Evolutionary conservation across 2,329 filamentous ascomycete species (phyloP), one percentile per base, ranked within the genome.

Genomic region (Colletotrichum somersetense): DNA sequence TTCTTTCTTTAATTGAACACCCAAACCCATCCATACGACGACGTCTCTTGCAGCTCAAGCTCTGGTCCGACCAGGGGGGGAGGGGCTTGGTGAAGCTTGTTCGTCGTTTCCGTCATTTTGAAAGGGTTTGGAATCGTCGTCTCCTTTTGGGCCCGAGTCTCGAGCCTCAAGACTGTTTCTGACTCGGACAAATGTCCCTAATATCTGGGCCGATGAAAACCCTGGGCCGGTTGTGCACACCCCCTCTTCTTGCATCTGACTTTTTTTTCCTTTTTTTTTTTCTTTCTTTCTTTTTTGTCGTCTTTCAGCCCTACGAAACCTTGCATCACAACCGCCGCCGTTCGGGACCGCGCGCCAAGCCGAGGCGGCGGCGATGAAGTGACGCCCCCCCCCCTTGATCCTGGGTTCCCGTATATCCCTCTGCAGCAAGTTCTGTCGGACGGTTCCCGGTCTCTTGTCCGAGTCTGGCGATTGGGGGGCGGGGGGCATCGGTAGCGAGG

Each of bases 271-370:
- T 30, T 30, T 5, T 30, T 30, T 5, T 30, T 38, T 10, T 8
- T 20, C 52, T 26, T 33, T 35, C 23, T 50, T 20, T 23, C 42
- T 23, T 10, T n/a, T 30, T 10, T 3, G 0, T 46, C 44, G 42
- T 46, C 20, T 4, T 59, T 68, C 65, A 68, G 69, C 69, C 69
- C 69, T 71, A 71, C 65, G 46, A 57, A 30, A 30, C 64, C 58
- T 18, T 53, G 68, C 11, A 62, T 35, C 35, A 20, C 64, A 6
- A 46, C 38, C 48, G 16, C n/a, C n/a, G 16, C 33, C 46, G n/a
- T 20, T 33, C 44, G 48, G 58, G 58, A 50, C 58, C 50, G 63
- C 56, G 67, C 68, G 57, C 52, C 50, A 59, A 56, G 56, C 33
- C 16, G 14, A 33, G 30, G 58, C 46, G 30, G 30, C 30, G 3